Conservation (phyloP, 2,329 filamentous ascomycete genomes). For the Fusarium acutatum region DNA sequence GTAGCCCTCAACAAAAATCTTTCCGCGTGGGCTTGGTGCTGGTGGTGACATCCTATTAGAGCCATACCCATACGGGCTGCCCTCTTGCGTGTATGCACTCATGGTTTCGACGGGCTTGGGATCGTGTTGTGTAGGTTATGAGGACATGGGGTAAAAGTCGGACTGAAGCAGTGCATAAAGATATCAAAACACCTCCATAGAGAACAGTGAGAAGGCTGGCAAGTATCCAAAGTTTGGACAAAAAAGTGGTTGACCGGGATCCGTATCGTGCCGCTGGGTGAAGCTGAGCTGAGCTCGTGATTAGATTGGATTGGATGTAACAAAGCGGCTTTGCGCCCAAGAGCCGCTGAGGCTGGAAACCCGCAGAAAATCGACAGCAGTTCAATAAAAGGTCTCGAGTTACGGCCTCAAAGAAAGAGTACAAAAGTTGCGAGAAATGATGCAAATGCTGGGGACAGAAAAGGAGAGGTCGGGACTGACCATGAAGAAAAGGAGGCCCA, state of each 20-base stretch:
- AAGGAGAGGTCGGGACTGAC: constrained; percentile 35
- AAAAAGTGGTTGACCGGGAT: constrained; percentile 19
- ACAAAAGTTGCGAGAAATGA: constrained; percentile 4
- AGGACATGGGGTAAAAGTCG: constrained; percentile 30
- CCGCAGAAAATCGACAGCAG: constrained; percentile 7
- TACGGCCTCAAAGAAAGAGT: background rate
- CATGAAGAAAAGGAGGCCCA: constrained; percentile 40
- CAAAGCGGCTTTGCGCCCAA: constrained; percentile 27
- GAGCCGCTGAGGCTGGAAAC: constrained; percentile 8
- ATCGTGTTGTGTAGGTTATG: constrained; percentile 32
- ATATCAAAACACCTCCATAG: constrained; percentile 29
- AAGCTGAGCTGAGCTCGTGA: constrained; percentile 8
- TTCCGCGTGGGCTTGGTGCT: constrained; percentile 53
- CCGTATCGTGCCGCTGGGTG: background rate
- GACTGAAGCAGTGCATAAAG: constrained; percentile 8
- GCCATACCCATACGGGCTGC: constrained; percentile 49
- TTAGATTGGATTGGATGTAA: constrained; percentile 22
- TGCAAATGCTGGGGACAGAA: constrained; percentile 14
- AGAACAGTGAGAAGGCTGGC: constrained; percentile 23
- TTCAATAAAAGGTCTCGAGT: background rate
- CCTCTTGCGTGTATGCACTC: constrained; percentile 51
- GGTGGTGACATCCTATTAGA: constrained; percentile 44
- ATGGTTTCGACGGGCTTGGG: constrained; percentile 43
- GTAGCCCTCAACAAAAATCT: constrained; percentile 67
- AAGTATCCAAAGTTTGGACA: constrained; percentile 4